Percentiles rank a stretch among this genome's conserved stretches.
Conservation (phyloP, 1,139 yeast species). For the Candida tetrigidarum region DNA sequence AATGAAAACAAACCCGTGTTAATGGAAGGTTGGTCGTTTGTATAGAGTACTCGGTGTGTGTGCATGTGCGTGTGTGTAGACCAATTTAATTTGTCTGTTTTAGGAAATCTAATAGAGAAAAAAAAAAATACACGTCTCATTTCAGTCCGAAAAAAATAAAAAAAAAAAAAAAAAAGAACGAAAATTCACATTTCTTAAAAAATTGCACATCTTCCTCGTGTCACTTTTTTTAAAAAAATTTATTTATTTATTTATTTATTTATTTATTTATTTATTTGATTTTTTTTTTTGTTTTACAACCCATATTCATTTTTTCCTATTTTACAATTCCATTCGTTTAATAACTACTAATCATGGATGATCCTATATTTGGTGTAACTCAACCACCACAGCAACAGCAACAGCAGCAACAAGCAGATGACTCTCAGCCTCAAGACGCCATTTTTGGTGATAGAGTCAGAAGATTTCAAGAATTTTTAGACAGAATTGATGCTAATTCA, state of each 20-base stretch:
- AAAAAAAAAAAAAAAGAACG: background rate
- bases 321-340: constrained; percentile 1
- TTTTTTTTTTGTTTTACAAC: constrained; percentile 6
- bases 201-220: background rate
- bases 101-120: constrained; percentile 30
- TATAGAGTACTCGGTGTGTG: background rate
- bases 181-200: constrained; percentile 1
- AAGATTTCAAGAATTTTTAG: constrained; percentile 87
- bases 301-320: background rate
- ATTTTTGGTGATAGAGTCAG: constrained; percentile 82
- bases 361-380: constrained; percentile 4
- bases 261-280: background rate
- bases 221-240: background rate
- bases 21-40: constrained; percentile 34
- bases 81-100: constrained; percentile 25
- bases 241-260: too few species aligned
- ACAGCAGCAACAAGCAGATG: constrained; percentile 5
- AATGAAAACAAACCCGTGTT: constrained; percentile 12
- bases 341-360: constrained; percentile 2
- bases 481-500: constrained; percentile 43
- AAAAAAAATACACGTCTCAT: constrained; percentile 31
- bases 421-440: constrained; percentile 45
- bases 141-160: constrained; percentile 13
- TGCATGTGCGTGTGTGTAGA: background rate
- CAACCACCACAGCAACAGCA: background rate